These are phyloP conservation scores for Asterionellopsis glacialis DNA, from an alignment of 108 stramenopile species.

Conservation along the genomic window DNA sequence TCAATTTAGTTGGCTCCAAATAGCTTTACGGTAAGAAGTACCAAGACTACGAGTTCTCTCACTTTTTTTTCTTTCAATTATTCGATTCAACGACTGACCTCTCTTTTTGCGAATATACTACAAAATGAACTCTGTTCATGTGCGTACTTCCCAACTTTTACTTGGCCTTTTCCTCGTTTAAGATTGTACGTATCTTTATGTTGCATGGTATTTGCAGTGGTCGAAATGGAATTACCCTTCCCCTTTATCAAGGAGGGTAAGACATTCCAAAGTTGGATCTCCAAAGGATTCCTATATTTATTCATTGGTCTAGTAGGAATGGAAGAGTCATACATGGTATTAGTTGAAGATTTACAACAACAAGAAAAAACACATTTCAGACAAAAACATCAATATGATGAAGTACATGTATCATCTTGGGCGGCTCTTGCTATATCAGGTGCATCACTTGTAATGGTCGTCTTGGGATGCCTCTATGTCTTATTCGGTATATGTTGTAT, in stretches of 20 bases:
- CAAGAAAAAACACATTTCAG: constrained; percentile 15
- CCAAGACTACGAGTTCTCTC: no score
- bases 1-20: constrained; percentile 14
- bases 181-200: constrained; percentile 63
- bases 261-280: constrained; percentile 38
- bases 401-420: no score
- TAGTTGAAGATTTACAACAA: constrained; percentile 42
- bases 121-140: no score
- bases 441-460: constrained; percentile 47
- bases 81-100: no score
- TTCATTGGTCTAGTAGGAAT: constrained; percentile 71
- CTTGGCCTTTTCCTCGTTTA: no score
- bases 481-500: constrained; percentile 25
- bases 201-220: constrained; percentile 50
- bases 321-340: constrained; percentile 63
- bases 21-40: constrained; percentile 12
- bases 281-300: constrained; percentile 71
- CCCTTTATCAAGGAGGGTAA: constrained; percentile 19
- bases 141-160: no score
- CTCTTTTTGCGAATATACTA: no score
- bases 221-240: constrained; percentile 41
- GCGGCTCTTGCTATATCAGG: constrained; percentile 18
- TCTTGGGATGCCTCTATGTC: constrained; percentile 54
- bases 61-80: no score
- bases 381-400: no score